Conservation (phyloP, 805 yeast species). For the Candida pini region DNA sequence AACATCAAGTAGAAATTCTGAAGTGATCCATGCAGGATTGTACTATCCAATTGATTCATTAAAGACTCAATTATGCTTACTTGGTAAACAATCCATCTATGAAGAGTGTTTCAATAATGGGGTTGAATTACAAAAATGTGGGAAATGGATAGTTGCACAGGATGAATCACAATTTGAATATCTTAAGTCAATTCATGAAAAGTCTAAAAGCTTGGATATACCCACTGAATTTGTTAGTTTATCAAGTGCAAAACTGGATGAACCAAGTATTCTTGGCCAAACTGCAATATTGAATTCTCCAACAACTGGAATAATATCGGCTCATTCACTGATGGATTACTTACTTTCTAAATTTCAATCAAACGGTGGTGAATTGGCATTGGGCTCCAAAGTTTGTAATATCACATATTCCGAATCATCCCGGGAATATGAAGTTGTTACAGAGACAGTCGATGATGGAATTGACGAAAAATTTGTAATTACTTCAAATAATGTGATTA, state of each 20-base stretch:
- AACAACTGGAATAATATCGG: constrained; percentile 77
- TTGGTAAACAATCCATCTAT: constrained; percentile 69
- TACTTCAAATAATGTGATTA: constrained; percentile 54
- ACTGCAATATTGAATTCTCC: constrained; percentile 67
- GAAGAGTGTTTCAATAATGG: constrained; percentile 37
- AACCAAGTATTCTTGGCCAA: constrained; percentile 63
- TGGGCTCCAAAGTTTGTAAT: constrained; percentile 52
- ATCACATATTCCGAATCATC: constrained; percentile 24
- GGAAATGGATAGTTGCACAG: constrained; percentile 88
- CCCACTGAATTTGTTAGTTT: constrained; percentile 54
- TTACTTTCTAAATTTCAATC: constrained; percentile 49
- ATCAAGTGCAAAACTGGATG: constrained; percentile 38
- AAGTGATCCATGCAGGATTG: constrained; percentile 88
- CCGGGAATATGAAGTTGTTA: constrained; percentile 25
- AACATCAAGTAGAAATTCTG: constrained; percentile 86
- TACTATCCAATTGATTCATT: constrained; percentile 70
- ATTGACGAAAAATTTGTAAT: constrained; percentile 33
- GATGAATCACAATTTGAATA: constrained; percentile 54
- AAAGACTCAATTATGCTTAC: constrained; percentile 64
- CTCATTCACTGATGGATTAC: constrained; percentile 69
- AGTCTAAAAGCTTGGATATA: constrained; percentile 46
- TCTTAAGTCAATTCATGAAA: constrained; percentile 46
- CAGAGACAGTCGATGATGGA: constrained; percentile 26
- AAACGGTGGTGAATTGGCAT: constrained; percentile 58
- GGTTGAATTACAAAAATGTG: constrained; percentile 60